Percentiles rank a stretch among this genome's conserved stretches.
These are phyloP conservation scores for Penstemon newberryi DNA, from an alignment of 257 asterid species.

Conservation along the genomic window DNA sequence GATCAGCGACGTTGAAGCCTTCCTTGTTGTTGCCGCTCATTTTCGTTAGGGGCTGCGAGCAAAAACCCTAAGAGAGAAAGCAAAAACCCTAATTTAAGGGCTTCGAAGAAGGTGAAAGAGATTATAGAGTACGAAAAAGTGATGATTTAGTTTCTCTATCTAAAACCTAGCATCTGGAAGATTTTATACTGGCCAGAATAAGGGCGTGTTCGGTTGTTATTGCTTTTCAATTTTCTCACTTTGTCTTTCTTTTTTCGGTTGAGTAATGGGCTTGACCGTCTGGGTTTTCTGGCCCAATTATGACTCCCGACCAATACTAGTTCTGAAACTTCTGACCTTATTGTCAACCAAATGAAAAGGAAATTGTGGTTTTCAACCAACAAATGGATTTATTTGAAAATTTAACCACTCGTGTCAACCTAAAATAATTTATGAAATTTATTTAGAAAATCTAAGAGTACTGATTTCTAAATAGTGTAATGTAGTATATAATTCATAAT, in stretches of 20 bases:
- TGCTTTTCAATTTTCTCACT: not conserved
- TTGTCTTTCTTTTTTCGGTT: not conserved
- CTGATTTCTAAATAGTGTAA: no score
- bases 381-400: no score
- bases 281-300: not conserved
- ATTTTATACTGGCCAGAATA: slow-evolving; percentile 9
- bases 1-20: slow-evolving; percentile 46
- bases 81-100: slow-evolving; percentile 31
- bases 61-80: slow-evolving; percentile 29
- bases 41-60: slow-evolving; percentile 19
- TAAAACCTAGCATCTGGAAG: slow-evolving; percentile 5
- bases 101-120: slow-evolving; percentile 6
- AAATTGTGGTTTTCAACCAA: no score
- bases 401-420: no score
- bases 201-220: slow-evolving; percentile 25
- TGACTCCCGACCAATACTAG: no score
- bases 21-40: slow-evolving; percentile 48
- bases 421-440: no score
- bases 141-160: not conserved
- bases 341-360: no score
- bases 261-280: not conserved
- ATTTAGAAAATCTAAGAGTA: no score
- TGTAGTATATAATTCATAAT: no score
- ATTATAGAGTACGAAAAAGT: not conserved
- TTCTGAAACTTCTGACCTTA: no score